These are phyloP conservation scores for Petunia secreta DNA, from an alignment of 257 asterid species.

Conservation along the genomic window DNA sequence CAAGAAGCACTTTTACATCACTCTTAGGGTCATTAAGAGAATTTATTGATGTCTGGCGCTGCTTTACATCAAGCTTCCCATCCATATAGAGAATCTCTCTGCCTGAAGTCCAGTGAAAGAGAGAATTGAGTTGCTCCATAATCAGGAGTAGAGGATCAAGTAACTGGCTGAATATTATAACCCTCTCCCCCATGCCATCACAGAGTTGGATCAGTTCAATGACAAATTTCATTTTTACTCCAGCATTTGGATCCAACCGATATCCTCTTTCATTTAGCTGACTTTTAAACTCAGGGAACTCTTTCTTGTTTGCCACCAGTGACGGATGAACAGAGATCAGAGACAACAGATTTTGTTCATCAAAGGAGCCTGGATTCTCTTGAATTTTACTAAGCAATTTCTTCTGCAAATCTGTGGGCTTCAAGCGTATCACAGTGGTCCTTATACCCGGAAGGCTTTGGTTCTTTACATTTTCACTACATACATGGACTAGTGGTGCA, in stretches of 20 bases:
- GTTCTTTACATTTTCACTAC: conserved; percentile 58
- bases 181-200: conserved; percentile 45
- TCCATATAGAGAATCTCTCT: conserved; percentile 62
- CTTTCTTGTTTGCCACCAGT: conserved; percentile 37
- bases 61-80: conserved; percentile 42
- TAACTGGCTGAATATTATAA: conserved; percentile 61
- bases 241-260: conserved; percentile 44
- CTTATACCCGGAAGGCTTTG: conserved; percentile 64
- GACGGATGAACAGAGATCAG: conserved; percentile 79
- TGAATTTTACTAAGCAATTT: conserved; percentile 33
- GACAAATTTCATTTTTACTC: conserved; percentile 65
- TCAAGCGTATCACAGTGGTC: conserved; percentile 50
- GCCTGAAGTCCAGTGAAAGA: conserved; percentile 64
- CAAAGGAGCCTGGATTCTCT: conserved; percentile 28
- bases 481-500: conserved; percentile 66
- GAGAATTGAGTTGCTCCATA: conserved; percentile 39
- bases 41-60: conserved; percentile 52
- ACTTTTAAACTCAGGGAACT: conserved; percentile 31
- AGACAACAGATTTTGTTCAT: conserved; percentile 47
- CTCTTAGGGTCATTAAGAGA: conserved; percentile 53
- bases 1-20: conserved; percentile 62
- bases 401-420: conserved; percentile 59
- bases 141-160: conserved; percentile 56
- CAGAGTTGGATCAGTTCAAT: conserved; percentile 53
- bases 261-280: conserved; percentile 24